These are phyloP conservation scores for Candolleomyces aberdarensis DNA, from an alignment of 768 basidiomycete genomes.

Conservation along the genomic window DNA sequence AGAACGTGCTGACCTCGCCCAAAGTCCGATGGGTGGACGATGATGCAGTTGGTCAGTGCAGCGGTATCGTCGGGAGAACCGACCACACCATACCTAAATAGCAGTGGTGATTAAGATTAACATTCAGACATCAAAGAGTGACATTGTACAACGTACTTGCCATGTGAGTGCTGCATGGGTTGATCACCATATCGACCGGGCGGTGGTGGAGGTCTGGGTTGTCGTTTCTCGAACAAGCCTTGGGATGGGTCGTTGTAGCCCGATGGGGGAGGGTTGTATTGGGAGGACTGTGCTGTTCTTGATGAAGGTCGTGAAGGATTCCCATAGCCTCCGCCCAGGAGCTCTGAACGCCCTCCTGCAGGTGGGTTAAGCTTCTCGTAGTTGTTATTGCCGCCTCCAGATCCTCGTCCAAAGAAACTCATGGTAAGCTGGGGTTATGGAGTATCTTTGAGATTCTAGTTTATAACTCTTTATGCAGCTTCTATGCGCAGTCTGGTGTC, in stretches of 20 bases:
- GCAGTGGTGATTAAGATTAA: not conserved
- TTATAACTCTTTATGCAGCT: not conserved
- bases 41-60: constrained; percentile 77
- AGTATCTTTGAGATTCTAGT: not conserved
- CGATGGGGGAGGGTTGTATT: constrained; percentile 32
- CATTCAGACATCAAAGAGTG: not conserved
- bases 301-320: constrained; percentile 27
- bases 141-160: constrained; percentile 19
- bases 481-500: constrained; percentile 1
- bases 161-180: constrained; percentile 5
- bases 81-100: constrained; percentile 52
- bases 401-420: constrained; percentile 42
- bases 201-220: constrained; percentile 8
- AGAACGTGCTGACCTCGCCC: constrained; percentile 67
- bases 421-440: constrained; percentile 30
- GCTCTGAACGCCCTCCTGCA: constrained; percentile 22
- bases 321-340: not conserved
- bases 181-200: constrained; percentile 9
- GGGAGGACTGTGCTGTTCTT: constrained; percentile 30
- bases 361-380: constrained; percentile 21
- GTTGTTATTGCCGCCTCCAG: constrained; percentile 23
- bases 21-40: constrained; percentile 81
- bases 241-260: constrained; percentile 52
- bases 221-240: constrained; percentile 48
- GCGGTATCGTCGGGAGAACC: constrained; percentile 61